Base-by-base conservation (phyloP, 768 basidiomycete genomes). In the Russula sp. region DNA sequence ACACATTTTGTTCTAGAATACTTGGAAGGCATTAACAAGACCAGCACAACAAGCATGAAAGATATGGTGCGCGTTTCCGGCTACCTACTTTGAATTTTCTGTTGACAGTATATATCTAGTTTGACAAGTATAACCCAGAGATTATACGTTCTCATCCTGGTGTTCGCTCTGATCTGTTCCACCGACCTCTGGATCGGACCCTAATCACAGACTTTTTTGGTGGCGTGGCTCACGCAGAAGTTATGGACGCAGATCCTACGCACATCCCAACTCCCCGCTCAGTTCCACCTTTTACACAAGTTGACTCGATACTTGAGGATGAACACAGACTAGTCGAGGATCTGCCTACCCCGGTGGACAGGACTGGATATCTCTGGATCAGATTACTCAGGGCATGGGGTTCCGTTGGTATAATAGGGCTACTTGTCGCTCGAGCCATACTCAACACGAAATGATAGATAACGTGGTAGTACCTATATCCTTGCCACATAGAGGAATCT, bases 21-120 rank as follows among this genome's bases (percentile, higher is more conserved):
- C 72, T 86, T 99, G 80, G 97, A 98, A 72, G 81, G 83, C 18
- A 86, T 96, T 68, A 91, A 93, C 75, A 97, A 97, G 74, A 95
- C 95, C 0, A 89, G 86, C 51, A 82, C 84, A 47, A 78, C 79
- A 18, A 88, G 88, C 14, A 81, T 96, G 79, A 79, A 85, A 58
- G 90, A 96, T 68, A 78, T 97, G 53, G 93, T 94, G 61, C 47
- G 88, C 77, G 35, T 51, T 41, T 43, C 20, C 34, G 3, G 14
- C 16, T 61, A 49, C 11, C 50, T 45, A n/a, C 48, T 39, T 38
- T 50, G 25, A 42, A 32, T 50, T 45, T 42, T 18, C 47, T 41
- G 43, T 46, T 59, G 29, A 56, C 35, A 7, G 3, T 18, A 20
- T 35, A 11, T 25, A 22, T 16, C n/a, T 66, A 97, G 91, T 96